These are phyloP conservation scores for Fusarium oxysporum DNA, from an alignment of 2,329 filamentous ascomycete genomes.

Conservation along the genomic window DNA sequence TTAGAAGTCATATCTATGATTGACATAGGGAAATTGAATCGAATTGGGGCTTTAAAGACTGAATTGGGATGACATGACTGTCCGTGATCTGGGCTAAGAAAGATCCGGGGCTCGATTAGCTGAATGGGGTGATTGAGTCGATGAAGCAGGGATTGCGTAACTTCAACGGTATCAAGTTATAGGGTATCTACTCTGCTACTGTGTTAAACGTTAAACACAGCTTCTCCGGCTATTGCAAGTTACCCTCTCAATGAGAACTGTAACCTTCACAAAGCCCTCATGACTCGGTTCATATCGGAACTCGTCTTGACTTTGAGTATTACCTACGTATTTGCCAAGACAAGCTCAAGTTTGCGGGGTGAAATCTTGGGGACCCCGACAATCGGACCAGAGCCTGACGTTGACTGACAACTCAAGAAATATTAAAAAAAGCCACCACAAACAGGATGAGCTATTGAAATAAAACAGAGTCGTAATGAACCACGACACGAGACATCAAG, in stretches of 20 bases:
- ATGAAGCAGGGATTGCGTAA: slow-evolving; percentile 3
- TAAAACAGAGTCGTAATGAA: neutral
- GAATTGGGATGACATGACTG: neutral
- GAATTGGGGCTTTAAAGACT: neutral
- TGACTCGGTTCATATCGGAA: slow-evolving; percentile 16
- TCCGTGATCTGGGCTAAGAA: slow-evolving; percentile 9
- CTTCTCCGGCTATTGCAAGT: neutral
- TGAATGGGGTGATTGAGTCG: slow-evolving; percentile 16
- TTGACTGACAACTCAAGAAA: neutral
- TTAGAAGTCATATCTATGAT: neutral
- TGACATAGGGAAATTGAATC: neutral
- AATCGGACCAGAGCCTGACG: slow-evolving; percentile 17
- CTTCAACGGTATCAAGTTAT: neutral
- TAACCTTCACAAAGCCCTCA: neutral
- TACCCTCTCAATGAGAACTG: neutral
- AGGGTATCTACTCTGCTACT: neutral
- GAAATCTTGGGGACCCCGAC: slow-evolving; percentile 25
- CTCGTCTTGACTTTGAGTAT: neutral
- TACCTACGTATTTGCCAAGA: slow-evolving; percentile 18
- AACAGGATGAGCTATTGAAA: neutral
- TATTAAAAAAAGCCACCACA: neutral
- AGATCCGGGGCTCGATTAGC: slow-evolving; percentile 17
- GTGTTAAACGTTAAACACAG: neutral
- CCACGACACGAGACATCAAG: neutral
- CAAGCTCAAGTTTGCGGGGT: slow-evolving; percentile 23